Evolutionary conservation across 306 rosid species (phyloP), one percentile per base, ranked within the genome.

Genomic region (Pyrus bretschneideri): DNA sequence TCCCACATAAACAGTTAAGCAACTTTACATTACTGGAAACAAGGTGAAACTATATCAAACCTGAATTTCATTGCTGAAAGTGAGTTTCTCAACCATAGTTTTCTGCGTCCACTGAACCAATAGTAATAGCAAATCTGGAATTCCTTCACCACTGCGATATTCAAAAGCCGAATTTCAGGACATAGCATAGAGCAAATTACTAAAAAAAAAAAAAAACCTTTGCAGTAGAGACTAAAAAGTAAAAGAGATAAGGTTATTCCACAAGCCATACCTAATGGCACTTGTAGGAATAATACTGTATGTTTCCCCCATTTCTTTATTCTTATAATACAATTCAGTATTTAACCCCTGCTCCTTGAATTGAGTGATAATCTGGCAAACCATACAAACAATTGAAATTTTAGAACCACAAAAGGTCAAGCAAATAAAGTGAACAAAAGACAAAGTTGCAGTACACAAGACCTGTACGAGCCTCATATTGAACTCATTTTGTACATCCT

Each of bases 281-380:
- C 97, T 94, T 58, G 97, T 92, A 71, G 98, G 98, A 71, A 92
- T 97, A 81, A 94, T 94, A 85, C 91, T 92, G 88, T 78, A 92
- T 29, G 97, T 92, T 75, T 94, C 98, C 77, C 97, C 96, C 96
- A 92, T 92, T 86, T 92, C 98, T 78, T 69, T 90, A 79, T 92
- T 94, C 81, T 88, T 89, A 79, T 92, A 90, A 73, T 94, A 94
- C 80, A 94, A 78, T 67, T 89, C 96, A 4, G 93, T 91, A 82
- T 93, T 93, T 83, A 93, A 81, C 18, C 97, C 98, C 35, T 93
- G 98, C 81, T 88, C 97, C 85, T 87, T 93, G 87, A 93, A 89
- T 73, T 93, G 84, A 40, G 93, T 89, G 82, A 91, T 67, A 75
- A 90, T 89, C 98, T 91, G 85, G 57, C 63, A 81, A 78, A 15